Base-by-base conservation (phyloP, 352 stramenopile species). In the Pythium dissimile region DNA sequence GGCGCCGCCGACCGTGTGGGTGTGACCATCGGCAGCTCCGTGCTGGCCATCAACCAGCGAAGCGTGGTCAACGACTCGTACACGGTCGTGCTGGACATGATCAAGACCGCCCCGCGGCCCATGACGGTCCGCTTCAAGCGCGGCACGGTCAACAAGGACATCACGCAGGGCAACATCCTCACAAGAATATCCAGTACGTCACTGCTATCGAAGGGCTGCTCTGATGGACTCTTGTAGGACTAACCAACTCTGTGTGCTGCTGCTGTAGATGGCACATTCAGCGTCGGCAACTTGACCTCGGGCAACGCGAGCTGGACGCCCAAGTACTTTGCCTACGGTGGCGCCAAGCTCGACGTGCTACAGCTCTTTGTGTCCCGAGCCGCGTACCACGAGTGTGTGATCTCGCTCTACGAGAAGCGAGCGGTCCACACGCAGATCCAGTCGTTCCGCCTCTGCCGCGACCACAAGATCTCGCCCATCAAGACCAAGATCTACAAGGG, bases 401-500 rank as follows among this genome's bases (percentile, higher is more conserved):
- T 92, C 54, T 85, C 83, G 47, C 64, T 92, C 44, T 92, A 92
- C 55, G 83, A 92, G 64, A 93, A 91, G 65, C 79, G 83, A 31
- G 65, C 77, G 13, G 80, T 93, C 20, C 81, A 88, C 59, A 91
- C 80, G 27, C 77, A 88, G 69, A 93, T 93, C 54, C 83, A 91
- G 58, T 89, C 80, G 8, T 93, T 93, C 72, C 78, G 83, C 0
- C 57, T 93, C 39, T 91, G 81, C 44, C 72, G 75, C 45, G 83
- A 93, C 66, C 83, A 93, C 77, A 90, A 93, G 43, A 86, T 90
- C 54, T 89, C 80, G 28, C 80, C 80, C 15, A 89, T 91, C 67
- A 91, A 91, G 63, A 86, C 67, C 76, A 93, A 93, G 62, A 93
- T 93, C 56, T 93, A 93, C 75, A 93, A 91, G 59, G 79, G 81